Base-by-base conservation (phyloP, 2,329 filamentous ascomycete genomes). In the Gliomastix tumulicola region DNA sequence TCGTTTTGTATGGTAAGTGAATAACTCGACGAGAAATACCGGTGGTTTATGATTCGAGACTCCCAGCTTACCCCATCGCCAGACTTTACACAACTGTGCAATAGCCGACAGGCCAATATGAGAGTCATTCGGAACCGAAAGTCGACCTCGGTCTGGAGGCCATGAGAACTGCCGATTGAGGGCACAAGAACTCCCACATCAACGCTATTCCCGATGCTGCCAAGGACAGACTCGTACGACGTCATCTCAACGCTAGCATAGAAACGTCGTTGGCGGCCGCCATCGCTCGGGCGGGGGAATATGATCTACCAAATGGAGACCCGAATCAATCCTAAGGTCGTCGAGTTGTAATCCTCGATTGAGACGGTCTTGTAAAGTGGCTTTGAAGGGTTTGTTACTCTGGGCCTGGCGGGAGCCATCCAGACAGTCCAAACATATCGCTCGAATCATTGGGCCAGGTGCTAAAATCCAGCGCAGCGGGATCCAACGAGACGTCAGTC, bases 251-350 rank as follows among this genome's bases (percentile, higher is more conserved):
- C 15, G 46, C 50, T 8, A 54, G 54, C 2, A 54, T 56, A 16
- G 53, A 55, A 35, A 41, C 44, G 7, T 47, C 42, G 1, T 34
- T 40, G 17, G 47, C 53, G 18, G 49, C 45, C 6, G 49, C 53
- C 9, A 5, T 45, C 2, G 21, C 31, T 4, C 44, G 53, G 6
- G 48, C 49, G 2, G 44, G 53, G 21, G 49, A 48, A 1, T 56
- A 57, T 25, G 54, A 56, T 35, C 44, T 55, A 19, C 45, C 49
- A 10, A 57, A 57, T 15, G 52, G 51, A 12, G 45, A 49, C 7
- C 37, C 49, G 19, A 51, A 55, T 7, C 45, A 44, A 17, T 34
- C 38, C 2, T n/a, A 42, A 48, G n/a, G 40, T 54, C 23, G 44
- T 51, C 16, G 35, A 44, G 30, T 54, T 21, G 41, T 41, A 11